These are phyloP conservation scores for Epichloe elymi DNA, from an alignment of 2,329 filamentous ascomycete species.

Conservation along the genomic window DNA sequence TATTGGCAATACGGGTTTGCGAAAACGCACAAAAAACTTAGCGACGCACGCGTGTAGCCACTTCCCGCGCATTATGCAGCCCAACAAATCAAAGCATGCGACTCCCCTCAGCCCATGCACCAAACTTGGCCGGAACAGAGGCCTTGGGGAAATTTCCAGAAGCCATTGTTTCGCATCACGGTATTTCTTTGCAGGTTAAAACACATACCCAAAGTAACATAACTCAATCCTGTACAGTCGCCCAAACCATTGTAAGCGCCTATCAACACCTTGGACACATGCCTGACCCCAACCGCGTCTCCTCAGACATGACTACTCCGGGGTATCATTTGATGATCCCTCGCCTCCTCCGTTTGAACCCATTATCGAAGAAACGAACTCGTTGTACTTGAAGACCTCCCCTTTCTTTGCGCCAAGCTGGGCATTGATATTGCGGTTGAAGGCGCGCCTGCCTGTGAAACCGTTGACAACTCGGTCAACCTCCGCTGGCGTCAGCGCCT, in stretches of 20 bases:
- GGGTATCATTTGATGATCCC: constrained; percentile 14
- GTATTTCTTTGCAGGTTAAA: not conserved
- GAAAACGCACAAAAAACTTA: no score
- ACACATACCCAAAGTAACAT: not conserved
- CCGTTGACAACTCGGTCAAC: constrained; percentile 79
- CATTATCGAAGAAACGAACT: constrained; percentile 66
- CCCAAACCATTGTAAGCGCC: not conserved
- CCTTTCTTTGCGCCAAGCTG: constrained; percentile 50
- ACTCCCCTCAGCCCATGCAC: not conserved
- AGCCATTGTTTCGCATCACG: not conserved
- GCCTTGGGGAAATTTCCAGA: not conserved
- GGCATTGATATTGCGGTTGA: constrained; percentile 49
- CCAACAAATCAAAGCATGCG: not conserved
- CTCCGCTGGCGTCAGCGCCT: constrained; percentile 53
- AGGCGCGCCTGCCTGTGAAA: constrained; percentile 73
- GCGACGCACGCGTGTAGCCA: no score
- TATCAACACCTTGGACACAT: not conserved
- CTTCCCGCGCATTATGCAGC: not conserved
- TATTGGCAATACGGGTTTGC: no score
- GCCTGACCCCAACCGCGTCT: no score
- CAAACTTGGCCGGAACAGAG: no score
- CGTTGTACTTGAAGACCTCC: constrained; percentile 87
- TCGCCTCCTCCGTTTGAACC: constrained; percentile 33
- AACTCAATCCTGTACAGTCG: not conserved
- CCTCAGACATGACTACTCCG: constrained; percentile 8